These are phyloP conservation scores for Plasmodium coatneyi DNA, from an alignment of 169 alveolate genomes.

Conservation along the genomic window DNA sequence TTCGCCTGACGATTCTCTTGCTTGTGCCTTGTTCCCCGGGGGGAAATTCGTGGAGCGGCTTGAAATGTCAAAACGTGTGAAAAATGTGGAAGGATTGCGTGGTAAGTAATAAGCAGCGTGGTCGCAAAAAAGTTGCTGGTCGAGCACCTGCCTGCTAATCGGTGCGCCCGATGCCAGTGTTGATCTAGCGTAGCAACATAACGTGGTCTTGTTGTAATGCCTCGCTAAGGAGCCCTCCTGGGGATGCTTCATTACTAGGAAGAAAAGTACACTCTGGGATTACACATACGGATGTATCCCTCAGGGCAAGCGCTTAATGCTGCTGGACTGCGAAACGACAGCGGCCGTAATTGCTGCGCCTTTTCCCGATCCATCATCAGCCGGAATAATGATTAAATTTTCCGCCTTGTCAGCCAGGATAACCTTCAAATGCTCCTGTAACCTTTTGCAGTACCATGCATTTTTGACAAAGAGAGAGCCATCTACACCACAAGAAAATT, in stretches of 20 bases:
- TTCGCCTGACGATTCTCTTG: background rate
- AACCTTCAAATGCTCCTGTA: conserved; percentile 77
- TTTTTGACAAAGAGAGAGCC: conserved; percentile 89
- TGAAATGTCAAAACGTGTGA: conserved; percentile 77
- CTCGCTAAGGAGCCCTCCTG: background rate
- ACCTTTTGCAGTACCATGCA: conserved; percentile 85
- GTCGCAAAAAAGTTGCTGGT: background rate
- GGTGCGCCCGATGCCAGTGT: background rate
- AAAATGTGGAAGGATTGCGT: conserved; percentile 7
- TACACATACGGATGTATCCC: background rate
- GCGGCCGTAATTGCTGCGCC: conserved; percentile 94
- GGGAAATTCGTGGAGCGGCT: background rate
- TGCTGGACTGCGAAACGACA: conserved; percentile 54
- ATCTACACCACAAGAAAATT: conserved; percentile 86
- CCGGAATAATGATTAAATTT: conserved; percentile 79
- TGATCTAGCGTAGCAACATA: background rate
- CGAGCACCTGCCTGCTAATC: background rate
- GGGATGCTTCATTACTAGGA: background rate
- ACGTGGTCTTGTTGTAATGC: background rate
- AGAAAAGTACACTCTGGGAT: background rate
- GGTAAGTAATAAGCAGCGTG: background rate
- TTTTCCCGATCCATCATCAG: conserved; percentile 92
- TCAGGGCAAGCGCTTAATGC: background rate
- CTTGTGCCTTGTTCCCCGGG: background rate
- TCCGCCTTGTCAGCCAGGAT: conserved; percentile 80